phyloP scores from a whole-genome alignment of 768 basidiomycete genomes.

The Mycena latifolia region DNA sequence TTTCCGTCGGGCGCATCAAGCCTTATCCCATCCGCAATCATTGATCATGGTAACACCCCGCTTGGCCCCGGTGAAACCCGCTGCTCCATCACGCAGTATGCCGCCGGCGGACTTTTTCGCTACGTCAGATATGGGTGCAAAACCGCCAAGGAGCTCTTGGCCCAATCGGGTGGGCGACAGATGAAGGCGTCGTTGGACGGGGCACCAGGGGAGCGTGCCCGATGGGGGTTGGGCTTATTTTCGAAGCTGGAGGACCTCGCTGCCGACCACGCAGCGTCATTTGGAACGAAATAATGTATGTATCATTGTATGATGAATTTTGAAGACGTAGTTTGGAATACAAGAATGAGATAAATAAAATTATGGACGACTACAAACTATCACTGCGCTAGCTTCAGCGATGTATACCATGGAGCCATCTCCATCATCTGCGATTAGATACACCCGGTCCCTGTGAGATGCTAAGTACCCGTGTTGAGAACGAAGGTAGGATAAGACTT shows the following conservation, averaged over 20 bases:
- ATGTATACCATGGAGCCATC: no score
- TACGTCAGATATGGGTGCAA: slow-evolving; percentile 40
- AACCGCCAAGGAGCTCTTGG: slow-evolving; percentile 9
- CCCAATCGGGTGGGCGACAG: not conserved
- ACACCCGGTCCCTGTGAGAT: no score
- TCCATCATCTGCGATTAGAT: no score
- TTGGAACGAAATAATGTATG: no score
- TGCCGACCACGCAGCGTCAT: not conserved
- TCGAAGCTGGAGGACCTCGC: slow-evolving; percentile 9
- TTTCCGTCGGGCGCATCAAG: slow-evolving; percentile 38
- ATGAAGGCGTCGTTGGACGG: slow-evolving; percentile 1
- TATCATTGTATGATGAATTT: no score
- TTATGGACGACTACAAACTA: no score
- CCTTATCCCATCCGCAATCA: slow-evolving; percentile 39
- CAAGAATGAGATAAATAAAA: no score
- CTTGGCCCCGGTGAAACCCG: slow-evolving; percentile 35
- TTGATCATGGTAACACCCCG: slow-evolving; percentile 39
- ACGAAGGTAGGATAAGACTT: no score
- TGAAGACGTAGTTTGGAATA: no score
- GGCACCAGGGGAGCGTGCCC: not conserved
- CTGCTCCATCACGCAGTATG: slow-evolving; percentile 43
- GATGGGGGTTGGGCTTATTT: not conserved
- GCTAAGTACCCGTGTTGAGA: no score
- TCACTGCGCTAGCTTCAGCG: no score
- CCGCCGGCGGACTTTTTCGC: slow-evolving; percentile 41